Evolutionary conservation across 1,284 basidiomycete genomes (phyloP), one percentile per base, ranked within the genome.

Genomic region (Heliocybe sulcata): DNA sequence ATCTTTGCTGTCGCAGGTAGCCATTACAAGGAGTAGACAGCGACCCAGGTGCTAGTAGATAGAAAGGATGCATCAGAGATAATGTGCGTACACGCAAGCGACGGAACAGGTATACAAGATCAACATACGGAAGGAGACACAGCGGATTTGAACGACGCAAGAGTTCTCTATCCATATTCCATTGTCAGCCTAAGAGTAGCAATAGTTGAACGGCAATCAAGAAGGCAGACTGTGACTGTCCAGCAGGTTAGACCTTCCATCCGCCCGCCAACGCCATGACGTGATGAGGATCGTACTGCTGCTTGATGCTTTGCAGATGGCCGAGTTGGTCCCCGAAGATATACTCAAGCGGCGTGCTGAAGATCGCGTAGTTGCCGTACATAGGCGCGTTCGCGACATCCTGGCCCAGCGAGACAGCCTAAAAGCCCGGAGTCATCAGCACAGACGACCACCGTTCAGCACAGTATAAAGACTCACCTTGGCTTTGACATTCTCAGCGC

Each of bases 231-330:
- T n/a, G n/a, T n/a, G n/a, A n/a, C n/a, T n/a, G n/a, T n/a, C n/a
- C n/a, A n/a, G n/a, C n/a, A 31, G 29, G 12, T n/a, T 20, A 42
- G 19, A 59, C n/a, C 62, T 71, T 72, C 63, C 65, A 82, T 2
- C 82, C 82, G 3, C 81, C 82, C 14, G 80, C 71, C n/a, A 82
- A 74, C 12, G 67, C 72, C 81, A 85, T 85, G 25, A 83, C 68
- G 56, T 77, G 72, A 6, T 63, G 53, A 0, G 79, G 80, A 57
- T 85, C 82, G 54, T 77, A 70, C 52, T 56, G 55, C 10, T 58
- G 63, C 63, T 76, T 80, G 22, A 82, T 65, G 8, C 53, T 59
- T 53, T 64, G 58, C 59, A 84, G 58, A 47, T 59, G 64, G 4
- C 63, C 60, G 10, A 82, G 50, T 59, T 81, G 81, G 19, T 54